Percentiles rank a stretch among this genome's conserved stretches.
phyloP scores from a whole-genome alignment of 2,329 filamentous ascomycete species.

The Nemania sp. region DNA sequence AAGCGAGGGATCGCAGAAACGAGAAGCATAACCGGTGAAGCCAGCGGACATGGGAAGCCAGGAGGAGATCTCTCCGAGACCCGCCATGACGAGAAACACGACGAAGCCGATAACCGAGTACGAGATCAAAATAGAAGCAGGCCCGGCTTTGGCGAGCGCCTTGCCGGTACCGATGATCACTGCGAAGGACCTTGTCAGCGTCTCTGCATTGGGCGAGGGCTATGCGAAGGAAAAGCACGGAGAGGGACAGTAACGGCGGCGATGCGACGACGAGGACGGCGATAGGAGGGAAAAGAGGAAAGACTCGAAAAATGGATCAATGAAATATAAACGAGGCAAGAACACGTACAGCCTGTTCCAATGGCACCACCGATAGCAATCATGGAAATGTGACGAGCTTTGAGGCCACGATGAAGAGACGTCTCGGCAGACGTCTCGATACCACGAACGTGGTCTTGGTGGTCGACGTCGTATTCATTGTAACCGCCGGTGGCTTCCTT shows the following conservation, averaged over 20 bases:
- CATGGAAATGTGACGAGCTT: constrained; percentile 61
- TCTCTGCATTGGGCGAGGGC: neutral
- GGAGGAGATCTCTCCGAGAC: constrained; percentile 81
- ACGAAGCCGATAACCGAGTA: constrained; percentile 72
- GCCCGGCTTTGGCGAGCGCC: constrained; percentile 58
- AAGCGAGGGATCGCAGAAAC: constrained; percentile 79
- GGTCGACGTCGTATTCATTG: constrained; percentile 34
- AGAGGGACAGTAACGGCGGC: neutral
- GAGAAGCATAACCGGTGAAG: constrained; percentile 79
- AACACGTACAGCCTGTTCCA: constrained; percentile 60
- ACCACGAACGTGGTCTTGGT: constrained; percentile 47
- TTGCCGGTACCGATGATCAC: constrained; percentile 71
- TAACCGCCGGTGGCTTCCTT: constrained; percentile 38
- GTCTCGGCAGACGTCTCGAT: constrained; percentile 55
- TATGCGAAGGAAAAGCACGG: no score
- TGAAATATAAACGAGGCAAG: neutral
- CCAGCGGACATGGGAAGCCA: constrained; percentile 79
- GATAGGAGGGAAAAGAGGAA: no score
- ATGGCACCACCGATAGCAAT: constrained; percentile 76
- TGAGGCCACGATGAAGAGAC: constrained; percentile 56
- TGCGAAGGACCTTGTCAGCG: constrained; percentile 6
- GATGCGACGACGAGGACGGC: neutral
- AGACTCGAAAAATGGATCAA: neutral
- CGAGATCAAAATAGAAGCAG: constrained; percentile 71
- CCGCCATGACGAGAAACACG: constrained; percentile 81